Percentiles rank a stretch among this genome's conserved stretches.
phyloP scores from a whole-genome alignment of 352 stramenopile species.

The Globisporangium barbulae region DNA sequence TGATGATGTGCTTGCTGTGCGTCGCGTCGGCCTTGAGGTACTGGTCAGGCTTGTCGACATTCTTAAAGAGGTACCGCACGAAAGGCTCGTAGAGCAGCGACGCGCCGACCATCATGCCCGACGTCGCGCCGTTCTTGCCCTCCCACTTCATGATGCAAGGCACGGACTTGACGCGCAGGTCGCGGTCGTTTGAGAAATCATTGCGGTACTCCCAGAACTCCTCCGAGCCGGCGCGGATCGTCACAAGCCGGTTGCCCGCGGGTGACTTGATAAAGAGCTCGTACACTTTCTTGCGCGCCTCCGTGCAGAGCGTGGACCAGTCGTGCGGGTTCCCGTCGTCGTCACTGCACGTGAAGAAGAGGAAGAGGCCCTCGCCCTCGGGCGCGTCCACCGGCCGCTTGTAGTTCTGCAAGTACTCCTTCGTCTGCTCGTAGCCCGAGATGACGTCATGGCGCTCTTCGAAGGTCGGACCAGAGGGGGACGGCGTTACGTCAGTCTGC shows the following conservation, averaged over 20 bases:
- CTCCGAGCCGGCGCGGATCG: constrained; percentile 47
- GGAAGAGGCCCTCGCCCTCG: constrained; percentile 42
- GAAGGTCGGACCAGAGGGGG: constrained; percentile 16
- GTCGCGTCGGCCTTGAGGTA: constrained; percentile 35
- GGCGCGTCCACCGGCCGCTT: constrained; percentile 16
- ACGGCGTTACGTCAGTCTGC: neutral
- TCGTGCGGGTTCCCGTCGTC: constrained; percentile 36
- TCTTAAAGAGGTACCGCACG: constrained; percentile 67
- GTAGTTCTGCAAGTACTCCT: constrained; percentile 48
- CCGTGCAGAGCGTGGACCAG: constrained; percentile 45
- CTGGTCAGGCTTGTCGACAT: constrained; percentile 39
- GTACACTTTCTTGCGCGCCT: constrained; percentile 47
- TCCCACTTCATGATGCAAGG: constrained; percentile 66
- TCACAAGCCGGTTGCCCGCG: constrained; percentile 48
- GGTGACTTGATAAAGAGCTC: constrained; percentile 54
- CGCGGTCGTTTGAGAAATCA: constrained; percentile 48
- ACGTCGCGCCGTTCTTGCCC: constrained; percentile 44
- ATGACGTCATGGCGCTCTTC: constrained; percentile 44
- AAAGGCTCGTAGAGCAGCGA: constrained; percentile 51
- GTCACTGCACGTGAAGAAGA: constrained; percentile 70
- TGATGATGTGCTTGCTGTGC: constrained; percentile 54
- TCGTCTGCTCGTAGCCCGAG: constrained; percentile 43
- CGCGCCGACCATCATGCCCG: constrained; percentile 45
- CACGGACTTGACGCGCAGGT: constrained; percentile 61
- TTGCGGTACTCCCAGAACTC: constrained; percentile 55